Evolutionary conservation across 1,284 basidiomycete species (phyloP), one percentile per base, ranked within the genome.

Genomic region (Blastosporella zonata): DNA sequence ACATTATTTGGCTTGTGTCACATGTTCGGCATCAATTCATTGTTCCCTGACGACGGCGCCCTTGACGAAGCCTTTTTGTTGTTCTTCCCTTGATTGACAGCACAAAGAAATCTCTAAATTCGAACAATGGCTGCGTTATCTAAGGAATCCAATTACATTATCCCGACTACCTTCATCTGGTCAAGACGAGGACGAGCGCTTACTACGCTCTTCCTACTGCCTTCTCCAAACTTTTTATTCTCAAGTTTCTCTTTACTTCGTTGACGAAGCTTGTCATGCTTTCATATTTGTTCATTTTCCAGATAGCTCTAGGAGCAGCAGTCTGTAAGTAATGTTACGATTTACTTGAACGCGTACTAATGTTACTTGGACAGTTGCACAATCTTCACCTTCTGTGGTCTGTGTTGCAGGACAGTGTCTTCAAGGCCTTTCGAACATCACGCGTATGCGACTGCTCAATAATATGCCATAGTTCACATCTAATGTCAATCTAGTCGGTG

Each of bases 351-450:
- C 23, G 9, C 28, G 2, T n/a, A 47, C 15, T 41, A 39, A 36
- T 37, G 1, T 39, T 25, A 34, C 3, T n/a, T n/a, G n/a, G n/a
- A 1, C 41, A 75, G 81, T 72, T 63, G 80, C 81, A 53, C 79
- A 82, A 71, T 69, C 73, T 60, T 70, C 81, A 46, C 62, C 58
- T 44, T 63, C 76, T 60, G 81, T 88, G 51, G 72, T 89, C 52
- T 89, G 86, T 74, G 70, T 87, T 84, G 83, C 86, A 64, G 87
- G 86, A 56, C 86, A 89, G 84, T 89, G 86, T 71, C 68, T 88
- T 52, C 75, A 88, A 66, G 86, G 86, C 51, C 78, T 70, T 67
- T 79, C 84, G 23, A 87, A 88, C 59, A 79, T 73, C 17, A 84
- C 84, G 43, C 73, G 86, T 88, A 62, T 57, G 81, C 77, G 20